Percentiles rank a stretch among this genome's conserved stretches.
Evolutionary conservation across 164 flowering plant genomes (phyloP).

Genomic region (Macadamia integrifolia): DNA sequence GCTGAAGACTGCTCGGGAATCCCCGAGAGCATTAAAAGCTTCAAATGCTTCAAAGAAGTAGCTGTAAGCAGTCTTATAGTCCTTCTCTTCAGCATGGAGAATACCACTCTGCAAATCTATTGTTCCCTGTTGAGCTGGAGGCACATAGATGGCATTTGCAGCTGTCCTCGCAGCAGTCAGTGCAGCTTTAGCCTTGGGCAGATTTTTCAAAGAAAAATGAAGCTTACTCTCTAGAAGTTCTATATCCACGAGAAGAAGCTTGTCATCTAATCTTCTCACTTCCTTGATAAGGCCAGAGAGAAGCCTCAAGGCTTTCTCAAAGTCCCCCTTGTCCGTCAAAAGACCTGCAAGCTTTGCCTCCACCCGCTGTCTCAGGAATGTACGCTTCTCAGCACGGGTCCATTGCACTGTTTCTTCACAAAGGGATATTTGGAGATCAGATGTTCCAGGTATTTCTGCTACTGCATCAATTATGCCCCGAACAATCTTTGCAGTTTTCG

Average conservation of each 20-base stretch:
- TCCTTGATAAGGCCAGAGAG: constrained; percentile 53
- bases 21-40: constrained; percentile 67
- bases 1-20: constrained; percentile 54
- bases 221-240: constrained; percentile 66
- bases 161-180: constrained; percentile 76
- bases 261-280: constrained; percentile 64
- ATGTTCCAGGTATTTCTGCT: constrained; percentile 57
- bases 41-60: constrained; percentile 82
- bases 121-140: constrained; percentile 73
- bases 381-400: constrained; percentile 64
- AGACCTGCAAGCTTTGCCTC: constrained; percentile 70
- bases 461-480: constrained; percentile 61
- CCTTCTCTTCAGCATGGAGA: constrained; percentile 72
- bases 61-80: constrained; percentile 67
- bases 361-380: constrained; percentile 55
- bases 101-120: constrained; percentile 75
- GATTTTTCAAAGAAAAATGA: constrained; percentile 54
- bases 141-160: constrained; percentile 68
- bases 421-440: constrained; percentile 61
- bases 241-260: constrained; percentile 67
- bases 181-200: constrained; percentile 67
- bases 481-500: constrained; percentile 67
- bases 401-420: constrained; percentile 67
- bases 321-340: constrained; percentile 56
- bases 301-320: constrained; percentile 48